These are phyloP conservation scores for Plasmodium chabaudi DNA, from an alignment of 169 alveolate genomes.

Conservation along the genomic window DNA sequence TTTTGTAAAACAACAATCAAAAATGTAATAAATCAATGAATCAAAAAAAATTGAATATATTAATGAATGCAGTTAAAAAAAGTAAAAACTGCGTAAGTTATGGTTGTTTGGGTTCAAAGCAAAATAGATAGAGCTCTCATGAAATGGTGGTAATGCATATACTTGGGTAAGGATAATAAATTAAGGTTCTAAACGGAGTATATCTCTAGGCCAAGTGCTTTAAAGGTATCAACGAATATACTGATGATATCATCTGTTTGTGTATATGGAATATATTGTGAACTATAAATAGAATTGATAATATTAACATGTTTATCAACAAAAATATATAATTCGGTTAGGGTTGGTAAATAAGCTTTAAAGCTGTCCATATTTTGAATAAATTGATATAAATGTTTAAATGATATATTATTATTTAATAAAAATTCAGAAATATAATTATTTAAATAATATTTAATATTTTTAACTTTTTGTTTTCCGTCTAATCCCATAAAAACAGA, in stretches of 20 bases:
- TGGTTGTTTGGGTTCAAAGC: too few relatives aligned
- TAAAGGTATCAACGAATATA: slow-evolving; percentile 3
- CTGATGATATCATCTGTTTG: slow-evolving; percentile 21
- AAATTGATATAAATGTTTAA: slow-evolving; percentile 16
- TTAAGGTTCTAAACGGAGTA: background rate
- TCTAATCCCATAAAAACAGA: too few relatives aligned
- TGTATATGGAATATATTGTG: background rate
- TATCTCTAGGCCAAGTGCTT: slow-evolving; percentile 18
- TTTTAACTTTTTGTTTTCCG: background rate
- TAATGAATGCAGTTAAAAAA: too few relatives aligned
- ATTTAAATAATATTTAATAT: slow-evolving; percentile 27
- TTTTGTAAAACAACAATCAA: too few relatives aligned
- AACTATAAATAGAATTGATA: slow-evolving; percentile 11
- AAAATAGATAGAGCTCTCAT: too few relatives aligned
- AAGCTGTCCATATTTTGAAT: slow-evolving; percentile 29
- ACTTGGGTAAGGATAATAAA: too few relatives aligned
- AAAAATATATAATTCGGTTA: slow-evolving; percentile 40
- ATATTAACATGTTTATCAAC: slow-evolving; percentile 44
- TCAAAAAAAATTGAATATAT: too few relatives aligned
- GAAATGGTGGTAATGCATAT: too few relatives aligned
- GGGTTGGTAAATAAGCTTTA: slow-evolving; percentile 47
- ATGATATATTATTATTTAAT: slow-evolving; percentile 32
- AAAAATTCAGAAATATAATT: slow-evolving; percentile 22
- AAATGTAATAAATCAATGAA: too few relatives aligned
- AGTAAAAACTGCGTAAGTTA: too few relatives aligned